A percentile compares a stretch with the other conserved stretches of the same genome.
Evolutionary conservation across 169 alveolate genomes (phyloP).

Genomic region (Eimeria sp.): DNA sequence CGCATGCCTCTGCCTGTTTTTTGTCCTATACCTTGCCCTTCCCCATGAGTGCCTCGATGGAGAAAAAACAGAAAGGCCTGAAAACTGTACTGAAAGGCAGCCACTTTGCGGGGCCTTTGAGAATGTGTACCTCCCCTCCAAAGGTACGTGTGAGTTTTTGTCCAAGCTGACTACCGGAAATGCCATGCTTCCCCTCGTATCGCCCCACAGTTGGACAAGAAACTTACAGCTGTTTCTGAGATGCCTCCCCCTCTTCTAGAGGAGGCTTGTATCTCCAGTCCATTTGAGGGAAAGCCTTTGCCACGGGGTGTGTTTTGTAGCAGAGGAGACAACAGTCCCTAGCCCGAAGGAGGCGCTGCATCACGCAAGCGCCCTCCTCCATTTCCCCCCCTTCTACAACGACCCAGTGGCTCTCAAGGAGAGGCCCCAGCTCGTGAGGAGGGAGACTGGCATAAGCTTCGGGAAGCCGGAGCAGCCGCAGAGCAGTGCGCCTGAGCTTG

Average conservation of each 20-base stretch:
- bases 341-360: conserved; percentile 56
- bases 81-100: background rate
- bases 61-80: background rate
- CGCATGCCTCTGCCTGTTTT: background rate
- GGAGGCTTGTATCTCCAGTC: conserved; percentile 31
- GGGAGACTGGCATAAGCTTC: conserved; percentile 53
- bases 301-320: conserved; percentile 65
- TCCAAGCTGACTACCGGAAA: background rate
- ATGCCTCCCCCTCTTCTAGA: background rate
- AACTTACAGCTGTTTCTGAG: background rate
- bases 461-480: conserved; percentile 43
- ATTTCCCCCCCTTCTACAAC: conserved; percentile 24
- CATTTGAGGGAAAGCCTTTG: conserved; percentile 34
- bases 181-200: background rate
- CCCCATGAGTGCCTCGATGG: background rate
- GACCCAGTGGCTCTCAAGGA: conserved; percentile 58
- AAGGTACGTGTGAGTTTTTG: background rate
- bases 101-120: background rate
- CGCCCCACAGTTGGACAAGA: background rate
- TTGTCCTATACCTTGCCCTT: background rate
- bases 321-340: conserved; percentile 49
- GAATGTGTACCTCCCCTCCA: background rate
- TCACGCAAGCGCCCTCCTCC: conserved; percentile 28
- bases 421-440: conserved; percentile 65
- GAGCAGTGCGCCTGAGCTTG: conserved; percentile 1